Conservation (phyloP, 306 rosid species). For the Medicago lupulina region DNA sequence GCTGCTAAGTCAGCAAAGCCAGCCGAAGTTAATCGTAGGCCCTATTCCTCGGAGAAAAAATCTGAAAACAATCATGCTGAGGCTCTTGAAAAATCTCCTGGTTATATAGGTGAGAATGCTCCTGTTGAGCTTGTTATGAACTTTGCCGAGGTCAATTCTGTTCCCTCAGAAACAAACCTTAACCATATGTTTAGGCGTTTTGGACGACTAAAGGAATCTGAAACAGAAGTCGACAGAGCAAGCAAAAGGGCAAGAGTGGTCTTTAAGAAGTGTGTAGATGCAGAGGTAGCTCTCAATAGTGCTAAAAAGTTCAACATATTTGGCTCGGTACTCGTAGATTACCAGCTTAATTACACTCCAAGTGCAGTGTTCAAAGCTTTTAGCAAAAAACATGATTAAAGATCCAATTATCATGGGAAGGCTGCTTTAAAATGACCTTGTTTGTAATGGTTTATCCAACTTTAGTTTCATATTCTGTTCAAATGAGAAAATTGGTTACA, state of each 20-base stretch:
- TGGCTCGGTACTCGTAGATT: conserved; percentile 76
- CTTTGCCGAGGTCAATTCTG: conserved; percentile 82
- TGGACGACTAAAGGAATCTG: conserved; percentile 49
- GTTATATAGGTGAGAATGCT: conserved; percentile 71
- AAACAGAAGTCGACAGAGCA: conserved; percentile 89
- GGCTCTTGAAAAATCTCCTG: conserved; percentile 67
- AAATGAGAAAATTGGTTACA: too few relatives aligned
- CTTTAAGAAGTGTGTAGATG: conserved; percentile 80
- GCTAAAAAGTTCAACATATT: conserved; percentile 92
- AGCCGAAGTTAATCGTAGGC: conserved; percentile 63
- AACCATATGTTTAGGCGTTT: conserved; percentile 88
- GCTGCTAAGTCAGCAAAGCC: too few relatives aligned
- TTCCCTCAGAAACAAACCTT: conserved; percentile 78
- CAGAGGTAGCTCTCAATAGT: conserved; percentile 82
- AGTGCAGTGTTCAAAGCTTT: conserved; percentile 65
- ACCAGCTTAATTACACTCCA: conserved; percentile 84
- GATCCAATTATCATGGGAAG: neutral
- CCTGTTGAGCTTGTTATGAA: conserved; percentile 90
- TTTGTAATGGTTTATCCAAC: conserved; percentile 13
- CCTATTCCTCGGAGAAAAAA: conserved; percentile 69
- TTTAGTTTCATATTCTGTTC: neutral
- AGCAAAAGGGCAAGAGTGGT: conserved; percentile 93
- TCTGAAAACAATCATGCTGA: conserved; percentile 49
- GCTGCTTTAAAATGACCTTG: conserved; percentile 6
- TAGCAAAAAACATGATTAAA: too few relatives aligned